phyloP scores from a whole-genome alignment of 805 yeast genomes.

The Candida maltosa region DNA sequence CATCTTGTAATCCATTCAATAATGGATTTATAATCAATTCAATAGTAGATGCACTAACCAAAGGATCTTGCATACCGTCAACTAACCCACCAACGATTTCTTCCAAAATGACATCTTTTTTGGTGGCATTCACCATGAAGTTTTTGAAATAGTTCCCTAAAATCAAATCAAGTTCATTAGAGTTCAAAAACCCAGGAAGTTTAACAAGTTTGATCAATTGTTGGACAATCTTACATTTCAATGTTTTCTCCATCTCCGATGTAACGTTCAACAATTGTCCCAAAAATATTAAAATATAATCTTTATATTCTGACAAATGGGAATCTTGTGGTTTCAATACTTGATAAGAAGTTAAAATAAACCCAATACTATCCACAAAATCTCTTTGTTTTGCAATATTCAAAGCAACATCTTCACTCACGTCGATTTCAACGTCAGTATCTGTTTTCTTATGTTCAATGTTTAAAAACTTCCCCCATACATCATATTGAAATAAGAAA shows the following conservation, averaged over 20 bases:
- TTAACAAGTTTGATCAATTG: slow-evolving; percentile 58
- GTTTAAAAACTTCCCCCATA: slow-evolving; percentile 39
- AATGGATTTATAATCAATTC: slow-evolving; percentile 52
- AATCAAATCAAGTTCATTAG: slow-evolving; percentile 57
- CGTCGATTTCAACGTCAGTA: slow-evolving; percentile 16
- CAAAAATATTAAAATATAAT: slow-evolving; percentile 62
- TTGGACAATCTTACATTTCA: slow-evolving; percentile 63
- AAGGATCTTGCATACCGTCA: slow-evolving; percentile 31
- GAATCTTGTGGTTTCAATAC: slow-evolving; percentile 16
- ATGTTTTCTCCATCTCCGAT: slow-evolving; percentile 64
- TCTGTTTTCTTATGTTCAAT: slow-evolving; percentile 15
- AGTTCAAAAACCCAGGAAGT: slow-evolving; percentile 45
- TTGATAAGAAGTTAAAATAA: slow-evolving; percentile 47
- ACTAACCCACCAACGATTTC: slow-evolving; percentile 57
- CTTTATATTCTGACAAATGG: slow-evolving; percentile 47
- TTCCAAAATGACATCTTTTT: slow-evolving; percentile 45
- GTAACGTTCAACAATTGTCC: slow-evolving; percentile 69
- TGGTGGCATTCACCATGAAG: slow-evolving; percentile 34
- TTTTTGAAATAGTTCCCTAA: slow-evolving; percentile 66
- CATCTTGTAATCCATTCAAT: slow-evolving; percentile 34
- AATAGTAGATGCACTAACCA: slow-evolving; percentile 30
- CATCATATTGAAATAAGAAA: slow-evolving; percentile 29
- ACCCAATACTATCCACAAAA: slow-evolving; percentile 57
- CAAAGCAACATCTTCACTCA: slow-evolving; percentile 24
- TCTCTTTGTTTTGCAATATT: slow-evolving; percentile 58